Percentiles rank a stretch among this genome's conserved stretches.
Evolutionary conservation across 1,284 basidiomycete species (phyloP).

Genomic region (Salmacisia buchloeana): DNA sequence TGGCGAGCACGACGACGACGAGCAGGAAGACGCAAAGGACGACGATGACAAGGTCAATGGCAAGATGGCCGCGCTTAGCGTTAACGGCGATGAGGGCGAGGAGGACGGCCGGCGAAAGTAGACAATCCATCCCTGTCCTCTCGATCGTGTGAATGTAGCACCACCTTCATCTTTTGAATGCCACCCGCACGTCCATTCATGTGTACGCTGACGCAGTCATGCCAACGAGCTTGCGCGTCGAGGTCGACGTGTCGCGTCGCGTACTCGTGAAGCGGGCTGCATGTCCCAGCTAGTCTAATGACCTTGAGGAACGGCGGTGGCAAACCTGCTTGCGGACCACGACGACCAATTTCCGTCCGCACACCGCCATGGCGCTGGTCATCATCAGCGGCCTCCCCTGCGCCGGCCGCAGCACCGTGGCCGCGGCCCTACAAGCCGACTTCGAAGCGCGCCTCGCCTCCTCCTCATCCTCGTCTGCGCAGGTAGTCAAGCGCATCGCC

Average conservation of each 20-base stretch:
- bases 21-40: slow-evolving; percentile 11
- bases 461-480: slow-evolving; percentile 56
- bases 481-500: slow-evolving; percentile 51
- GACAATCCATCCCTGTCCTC: background rate
- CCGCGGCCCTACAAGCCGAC: slow-evolving; percentile 62
- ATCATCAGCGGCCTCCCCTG: slow-evolving; percentile 85
- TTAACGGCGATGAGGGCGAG: slow-evolving; percentile 16
- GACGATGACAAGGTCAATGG: slow-evolving; percentile 4
- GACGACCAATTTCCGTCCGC: no score
- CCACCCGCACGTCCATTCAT: no score
- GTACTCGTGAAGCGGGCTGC: no score
- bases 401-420: slow-evolving; percentile 76
- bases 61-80: slow-evolving; percentile 11
- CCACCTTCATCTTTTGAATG: no score
- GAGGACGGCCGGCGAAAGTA: slow-evolving; percentile 14
- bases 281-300: no score
- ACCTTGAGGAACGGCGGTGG: background rate
- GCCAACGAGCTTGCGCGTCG: no score
- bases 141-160: no score
- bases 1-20: slow-evolving; percentile 20
- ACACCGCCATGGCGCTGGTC: slow-evolving; percentile 82
- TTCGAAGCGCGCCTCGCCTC: slow-evolving; percentile 61
- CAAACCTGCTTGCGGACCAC: background rate
- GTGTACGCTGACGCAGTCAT: no score
- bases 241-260: no score